A percentile compares a stretch with the other conserved stretches of the same genome.
These are phyloP conservation scores for Harrya chromipes DNA, from an alignment of 768 basidiomycete genomes.

Conservation along the genomic window DNA sequence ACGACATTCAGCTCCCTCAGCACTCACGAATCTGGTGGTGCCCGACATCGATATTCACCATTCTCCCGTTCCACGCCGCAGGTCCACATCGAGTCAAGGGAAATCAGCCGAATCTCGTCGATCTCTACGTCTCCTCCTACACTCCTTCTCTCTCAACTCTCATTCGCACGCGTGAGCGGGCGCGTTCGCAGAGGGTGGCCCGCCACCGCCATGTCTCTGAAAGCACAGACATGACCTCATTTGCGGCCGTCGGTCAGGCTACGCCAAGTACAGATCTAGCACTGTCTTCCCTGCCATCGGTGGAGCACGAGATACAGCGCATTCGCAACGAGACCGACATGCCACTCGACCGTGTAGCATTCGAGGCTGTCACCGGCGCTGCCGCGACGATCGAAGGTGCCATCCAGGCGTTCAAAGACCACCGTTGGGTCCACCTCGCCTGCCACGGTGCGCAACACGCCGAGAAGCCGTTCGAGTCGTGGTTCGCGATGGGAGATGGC, in stretches of 20 bases:
- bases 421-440: background rate
- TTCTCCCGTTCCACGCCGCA: too few relatives aligned
- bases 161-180: background rate
- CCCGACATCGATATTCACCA: too few relatives aligned
- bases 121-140: too few relatives aligned
- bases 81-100: too few relatives aligned
- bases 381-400: too few relatives aligned
- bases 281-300: background rate
- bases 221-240: too few relatives aligned
- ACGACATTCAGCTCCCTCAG: too few relatives aligned
- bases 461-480: background rate
- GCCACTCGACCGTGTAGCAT: background rate
- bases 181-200: background rate
- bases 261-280: background rate
- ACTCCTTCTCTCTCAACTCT: slow-evolving; percentile 1
- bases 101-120: too few relatives aligned
- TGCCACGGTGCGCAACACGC: background rate
- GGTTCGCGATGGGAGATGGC: background rate
- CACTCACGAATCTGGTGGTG: too few relatives aligned
- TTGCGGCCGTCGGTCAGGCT: too few relatives aligned
- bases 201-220: too few relatives aligned
- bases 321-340: background rate
- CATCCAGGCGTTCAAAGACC: too few relatives aligned
- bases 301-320: background rate
- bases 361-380: background rate